Conservation (phyloP, 768 basidiomycete species). For the Tulasnella sp. region DNA sequence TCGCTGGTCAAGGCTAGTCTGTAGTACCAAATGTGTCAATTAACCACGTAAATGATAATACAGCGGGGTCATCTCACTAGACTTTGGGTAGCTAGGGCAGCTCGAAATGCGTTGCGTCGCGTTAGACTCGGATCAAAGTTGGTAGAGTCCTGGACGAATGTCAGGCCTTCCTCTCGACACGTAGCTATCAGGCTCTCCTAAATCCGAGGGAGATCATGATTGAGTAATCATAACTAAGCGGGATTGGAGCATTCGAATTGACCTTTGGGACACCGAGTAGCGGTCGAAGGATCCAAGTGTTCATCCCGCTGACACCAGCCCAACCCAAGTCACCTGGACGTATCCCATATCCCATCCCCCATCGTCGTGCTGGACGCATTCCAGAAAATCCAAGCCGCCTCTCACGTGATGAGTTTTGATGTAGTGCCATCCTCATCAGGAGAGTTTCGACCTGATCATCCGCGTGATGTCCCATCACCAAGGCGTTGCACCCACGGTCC, state of each 20-base stretch:
- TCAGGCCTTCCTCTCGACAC: slow-evolving; percentile 48
- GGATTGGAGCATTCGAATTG: slow-evolving; percentile 6
- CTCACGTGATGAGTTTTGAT: slow-evolving; percentile 22
- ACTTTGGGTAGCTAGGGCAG: slow-evolving; percentile 25
- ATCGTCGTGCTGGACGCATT: slow-evolving; percentile 55
- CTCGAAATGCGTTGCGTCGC: slow-evolving; percentile 60
- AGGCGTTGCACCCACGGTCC: slow-evolving; percentile 26
- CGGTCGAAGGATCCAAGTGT: slow-evolving; percentile 60
- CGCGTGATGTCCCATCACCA: slow-evolving; percentile 66
- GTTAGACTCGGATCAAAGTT: slow-evolving; percentile 68
- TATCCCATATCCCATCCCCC: slow-evolving; percentile 57
- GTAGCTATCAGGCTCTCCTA: slow-evolving; percentile 75
- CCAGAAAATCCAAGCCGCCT: slow-evolving; percentile 40
- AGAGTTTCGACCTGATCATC: slow-evolving; percentile 81
- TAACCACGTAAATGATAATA: background rate
- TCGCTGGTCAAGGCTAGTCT: background rate
- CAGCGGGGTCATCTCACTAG: background rate
- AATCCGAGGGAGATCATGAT: slow-evolving; percentile 5
- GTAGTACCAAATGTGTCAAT: background rate
- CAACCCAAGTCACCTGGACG: slow-evolving; percentile 29
- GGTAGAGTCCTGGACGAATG: slow-evolving; percentile 55
- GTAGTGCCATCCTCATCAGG: slow-evolving; percentile 40
- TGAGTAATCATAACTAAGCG: background rate
- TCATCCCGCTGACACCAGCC: slow-evolving; percentile 47
- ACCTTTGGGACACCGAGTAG: slow-evolving; percentile 62